Conservation (phyloP, 345 rosid species). For the Salix arbutifolia region DNA sequence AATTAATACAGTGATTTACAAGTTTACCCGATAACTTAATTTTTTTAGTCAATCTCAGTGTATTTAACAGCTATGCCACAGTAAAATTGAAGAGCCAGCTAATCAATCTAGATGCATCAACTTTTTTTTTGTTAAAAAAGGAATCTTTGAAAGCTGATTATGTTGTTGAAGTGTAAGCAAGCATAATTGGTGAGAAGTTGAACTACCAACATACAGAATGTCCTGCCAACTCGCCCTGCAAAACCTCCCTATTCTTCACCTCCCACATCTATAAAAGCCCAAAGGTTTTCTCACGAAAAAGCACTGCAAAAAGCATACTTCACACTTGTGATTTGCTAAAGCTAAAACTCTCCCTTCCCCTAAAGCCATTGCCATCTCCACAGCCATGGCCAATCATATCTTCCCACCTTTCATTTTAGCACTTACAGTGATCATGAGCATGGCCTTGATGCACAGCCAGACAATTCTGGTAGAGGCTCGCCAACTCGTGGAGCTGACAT, state of each 20-base stretch:
- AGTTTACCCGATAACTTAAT: too few species aligned
- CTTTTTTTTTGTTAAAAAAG: background rate
- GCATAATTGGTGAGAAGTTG: constrained; percentile 5
- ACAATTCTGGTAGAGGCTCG: background rate
- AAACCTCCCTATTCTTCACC: background rate
- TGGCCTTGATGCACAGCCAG: background rate
- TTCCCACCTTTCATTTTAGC: background rate
- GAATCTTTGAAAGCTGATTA: background rate
- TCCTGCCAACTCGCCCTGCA: background rate
- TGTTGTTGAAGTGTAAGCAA: background rate
- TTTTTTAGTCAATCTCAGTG: too few species aligned
- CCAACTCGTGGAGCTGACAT: background rate
- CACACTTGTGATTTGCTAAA: background rate
- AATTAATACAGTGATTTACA: too few species aligned
- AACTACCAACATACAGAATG: background rate
- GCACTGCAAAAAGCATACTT: background rate
- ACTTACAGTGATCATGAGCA: background rate
- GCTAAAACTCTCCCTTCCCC: background rate
- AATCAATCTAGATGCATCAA: background rate
- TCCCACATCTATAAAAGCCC: constrained; percentile 6
- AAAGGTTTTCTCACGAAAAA: background rate
- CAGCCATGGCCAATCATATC: background rate
- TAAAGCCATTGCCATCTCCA: background rate
- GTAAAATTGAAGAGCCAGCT: background rate
- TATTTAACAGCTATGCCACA: too few species aligned